Evolutionary conservation across 192 early-diverging fungal species (phyloP), one percentile per base, ranked within the genome.

Genomic region (Allomyces macrogynus): DNA sequence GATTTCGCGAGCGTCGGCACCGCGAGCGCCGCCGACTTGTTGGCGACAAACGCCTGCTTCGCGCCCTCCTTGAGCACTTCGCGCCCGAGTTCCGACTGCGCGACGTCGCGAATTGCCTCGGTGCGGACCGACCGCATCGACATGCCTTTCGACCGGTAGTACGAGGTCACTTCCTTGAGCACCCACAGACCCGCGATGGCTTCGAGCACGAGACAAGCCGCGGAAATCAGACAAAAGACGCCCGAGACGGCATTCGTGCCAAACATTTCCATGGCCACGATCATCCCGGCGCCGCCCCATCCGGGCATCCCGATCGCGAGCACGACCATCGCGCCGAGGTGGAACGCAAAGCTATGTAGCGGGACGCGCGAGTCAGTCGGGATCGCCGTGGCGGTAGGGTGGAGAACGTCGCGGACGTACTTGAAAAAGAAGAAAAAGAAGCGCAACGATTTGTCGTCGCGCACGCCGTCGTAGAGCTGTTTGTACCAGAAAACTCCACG

Each of bases 341-440:
- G 72, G 57, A 64, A 62, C 0, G 23, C 57, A 61, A 66, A 76
- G 68, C 73, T 76, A 66, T 0, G 3, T 0, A 62, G 2, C n/a
- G n/a, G n/a, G n/a, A n/a, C n/a, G 2, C 20, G 12, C 2, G 1
- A 0, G 49, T 57, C 16, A 57, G 20, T 3, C 8, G 44, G 18
- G 44, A 54, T 1, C 10, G 2, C 12, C 8, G n/a, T n/a, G n/a
- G n/a, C n/a, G n/a, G n/a, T 11, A 2, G 10, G 2, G 23, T 62
- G 14, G 62, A 27, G 8, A 62, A 0, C 62, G 27, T 3, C 4
- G 61, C 5, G 61, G 3, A 24, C 27, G 62, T 4, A 62, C 62
- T 27, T 62, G 24, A 76, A 67, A 24, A 67, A 73, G 62, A 76
- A 76, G 8, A 76, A 61, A 61, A 76, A 73, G 70, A 76, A 76